phyloP scores from a whole-genome alignment of 139 green algal species.

The Prasinococcaceae sp. region DNA sequence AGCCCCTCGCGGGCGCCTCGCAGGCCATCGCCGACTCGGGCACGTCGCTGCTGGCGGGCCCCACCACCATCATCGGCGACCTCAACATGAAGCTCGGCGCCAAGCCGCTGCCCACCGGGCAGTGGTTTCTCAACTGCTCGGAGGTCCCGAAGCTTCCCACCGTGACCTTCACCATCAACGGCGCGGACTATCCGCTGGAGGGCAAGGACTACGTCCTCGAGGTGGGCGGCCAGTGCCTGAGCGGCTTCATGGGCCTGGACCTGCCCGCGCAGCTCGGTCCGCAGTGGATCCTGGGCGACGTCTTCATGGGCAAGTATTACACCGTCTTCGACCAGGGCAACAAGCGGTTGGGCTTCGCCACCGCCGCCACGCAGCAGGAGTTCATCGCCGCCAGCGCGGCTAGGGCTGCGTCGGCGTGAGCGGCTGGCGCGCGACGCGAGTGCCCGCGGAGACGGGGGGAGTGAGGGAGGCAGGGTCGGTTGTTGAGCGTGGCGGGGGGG shows the following conservation, averaged over 20 bases:
- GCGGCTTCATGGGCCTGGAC: slow-evolving; percentile 92
- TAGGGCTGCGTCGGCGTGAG: too few relatives aligned
- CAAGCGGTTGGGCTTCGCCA: slow-evolving; percentile 76
- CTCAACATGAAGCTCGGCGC: slow-evolving; percentile 18
- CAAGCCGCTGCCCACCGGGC: slow-evolving; percentile 14
- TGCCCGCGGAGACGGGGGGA: too few relatives aligned
- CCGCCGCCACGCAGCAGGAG: slow-evolving; percentile 24
- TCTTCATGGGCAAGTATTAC: slow-evolving; percentile 91
- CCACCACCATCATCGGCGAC: slow-evolving; percentile 10
- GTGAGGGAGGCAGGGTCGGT: too few relatives aligned
- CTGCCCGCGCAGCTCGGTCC: slow-evolving; percentile 59
- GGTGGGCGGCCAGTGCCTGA: slow-evolving; percentile 73
- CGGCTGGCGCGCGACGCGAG: too few relatives aligned
- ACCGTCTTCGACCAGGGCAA: slow-evolving; percentile 86
- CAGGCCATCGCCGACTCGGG: slow-evolving; percentile 84
- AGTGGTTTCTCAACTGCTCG: slow-evolving; percentile 69
- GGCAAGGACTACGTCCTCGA: slow-evolving; percentile 69
- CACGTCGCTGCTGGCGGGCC: slow-evolving; percentile 67
- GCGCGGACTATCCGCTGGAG: slow-evolving; percentile 54
- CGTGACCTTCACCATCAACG: slow-evolving; percentile 64
- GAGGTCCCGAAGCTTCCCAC: slow-evolving; percentile 55
- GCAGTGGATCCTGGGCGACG: slow-evolving; percentile 92
- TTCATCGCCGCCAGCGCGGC: neutral
- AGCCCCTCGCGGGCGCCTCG: slow-evolving; percentile 58
- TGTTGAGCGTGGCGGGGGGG: too few relatives aligned